A percentile compares a stretch with the other conserved stretches of the same genome.
phyloP scores from a whole-genome alignment of 768 basidiomycete species.

The Plicaturopsis crispa region DNA sequence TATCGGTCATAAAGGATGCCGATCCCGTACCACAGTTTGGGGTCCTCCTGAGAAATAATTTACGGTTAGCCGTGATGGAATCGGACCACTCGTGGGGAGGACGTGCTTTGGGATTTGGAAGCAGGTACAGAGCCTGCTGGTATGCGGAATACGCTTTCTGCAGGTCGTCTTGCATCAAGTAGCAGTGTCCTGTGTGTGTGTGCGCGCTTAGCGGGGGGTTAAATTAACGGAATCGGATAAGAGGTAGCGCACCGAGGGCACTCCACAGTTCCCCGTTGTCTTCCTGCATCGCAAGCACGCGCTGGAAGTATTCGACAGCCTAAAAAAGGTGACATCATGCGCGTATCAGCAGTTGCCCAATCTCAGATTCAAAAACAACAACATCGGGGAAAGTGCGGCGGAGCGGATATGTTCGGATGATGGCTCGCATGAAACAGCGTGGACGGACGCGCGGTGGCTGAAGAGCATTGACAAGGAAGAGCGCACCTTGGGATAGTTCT shows the following conservation, averaged over 20 bases:
- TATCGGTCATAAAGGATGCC: conserved; percentile 99
- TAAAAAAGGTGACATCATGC: conserved; percentile 33
- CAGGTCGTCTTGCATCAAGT: conserved; percentile 98
- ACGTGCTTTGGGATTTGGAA: conserved; percentile 88
- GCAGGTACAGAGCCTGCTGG: conserved; percentile 93
- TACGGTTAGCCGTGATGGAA: conserved; percentile 7
- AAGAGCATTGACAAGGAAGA: conserved; percentile 10
- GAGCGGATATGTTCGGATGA: conserved; percentile 21
- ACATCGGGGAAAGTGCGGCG: conserved; percentile 8
- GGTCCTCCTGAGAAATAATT: conserved; percentile 61
- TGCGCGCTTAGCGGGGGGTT: conserved; percentile 11
- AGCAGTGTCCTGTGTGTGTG: conserved; percentile 72
- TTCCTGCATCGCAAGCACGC: conserved; percentile 82
- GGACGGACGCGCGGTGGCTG: background rate
- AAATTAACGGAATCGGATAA: conserved; percentile 14
- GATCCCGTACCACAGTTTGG: conserved; percentile 99
- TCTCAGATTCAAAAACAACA: conserved; percentile 5
- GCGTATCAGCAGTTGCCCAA: conserved; percentile 4
- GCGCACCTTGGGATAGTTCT: conserved; percentile 91
- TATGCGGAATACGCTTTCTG: conserved; percentile 98
- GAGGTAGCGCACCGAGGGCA: conserved; percentile 75
- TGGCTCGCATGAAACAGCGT: no score
- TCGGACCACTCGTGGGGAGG: conserved; percentile 5
- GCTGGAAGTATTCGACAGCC: conserved; percentile 96
- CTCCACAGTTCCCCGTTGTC: conserved; percentile 99